Evolutionary conservation across 768 basidiomycete genomes (phyloP).

Genomic region (Amanita fuliginea): DNA sequence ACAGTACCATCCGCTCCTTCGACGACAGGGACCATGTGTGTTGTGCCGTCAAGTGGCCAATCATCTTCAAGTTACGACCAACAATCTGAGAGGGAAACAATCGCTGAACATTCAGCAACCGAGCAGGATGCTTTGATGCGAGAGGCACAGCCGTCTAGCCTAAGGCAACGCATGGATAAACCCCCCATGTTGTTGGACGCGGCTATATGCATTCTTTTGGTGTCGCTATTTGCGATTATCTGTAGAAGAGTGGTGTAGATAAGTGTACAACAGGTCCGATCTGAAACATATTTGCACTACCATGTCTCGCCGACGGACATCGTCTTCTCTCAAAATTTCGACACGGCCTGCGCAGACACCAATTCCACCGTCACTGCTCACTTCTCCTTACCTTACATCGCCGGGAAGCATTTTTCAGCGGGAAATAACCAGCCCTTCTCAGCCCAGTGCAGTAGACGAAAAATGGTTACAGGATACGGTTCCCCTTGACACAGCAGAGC

Average conservation of each 20-base stretch:
- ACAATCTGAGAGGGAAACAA: background rate
- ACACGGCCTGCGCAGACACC: slow-evolving; percentile 28
- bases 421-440: slow-evolving; percentile 18
- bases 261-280: background rate
- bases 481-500: slow-evolving; percentile 21
- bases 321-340: slow-evolving; percentile 26
- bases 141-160: background rate
- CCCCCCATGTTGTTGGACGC: slow-evolving; percentile 64
- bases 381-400: slow-evolving; percentile 44
- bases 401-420: slow-evolving; percentile 38
- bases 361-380: slow-evolving; percentile 45
- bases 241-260: slow-evolving; percentile 42
- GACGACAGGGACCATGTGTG: background rate
- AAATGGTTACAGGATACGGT: slow-evolving; percentile 58
- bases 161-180: slow-evolving; percentile 15
- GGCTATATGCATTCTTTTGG: slow-evolving; percentile 62
- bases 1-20: background rate
- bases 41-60: background rate
- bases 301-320: background rate
- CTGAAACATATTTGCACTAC: background rate
- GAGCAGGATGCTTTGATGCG: background rate
- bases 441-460: slow-evolving; percentile 41
- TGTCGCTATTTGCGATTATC: slow-evolving; percentile 56
- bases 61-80: background rate
- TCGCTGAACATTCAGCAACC: background rate